Evolutionary conservation across 352 stramenopile genomes (phyloP).

Genomic region (Phytophthora brassicae): DNA sequence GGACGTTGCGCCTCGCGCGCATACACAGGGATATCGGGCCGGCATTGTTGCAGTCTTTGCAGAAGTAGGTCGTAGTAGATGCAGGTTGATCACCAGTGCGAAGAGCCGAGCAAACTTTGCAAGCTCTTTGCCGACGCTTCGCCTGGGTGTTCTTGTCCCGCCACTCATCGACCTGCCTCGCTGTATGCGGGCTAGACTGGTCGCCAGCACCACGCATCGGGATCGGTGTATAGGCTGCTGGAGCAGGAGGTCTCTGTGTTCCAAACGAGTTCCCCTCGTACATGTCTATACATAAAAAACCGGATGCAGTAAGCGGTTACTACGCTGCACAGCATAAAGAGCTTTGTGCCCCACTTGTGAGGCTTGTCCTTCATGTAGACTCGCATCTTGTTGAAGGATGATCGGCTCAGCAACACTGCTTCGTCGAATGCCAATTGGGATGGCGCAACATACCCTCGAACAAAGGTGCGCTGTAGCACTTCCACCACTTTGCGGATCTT

Average conservation of each 20-base stretch:
- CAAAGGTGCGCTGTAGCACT: too few relatives aligned
- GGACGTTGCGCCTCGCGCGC: too few relatives aligned
- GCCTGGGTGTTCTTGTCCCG: background rate
- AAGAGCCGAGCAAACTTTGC: background rate
- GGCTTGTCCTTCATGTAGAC: too few relatives aligned
- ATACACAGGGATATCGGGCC: background rate
- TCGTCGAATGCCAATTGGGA: too few relatives aligned
- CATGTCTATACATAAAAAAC: background rate
- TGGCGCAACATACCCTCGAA: too few relatives aligned
- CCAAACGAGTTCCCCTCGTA: background rate
- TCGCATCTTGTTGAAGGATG: too few relatives aligned
- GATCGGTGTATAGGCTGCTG: background rate
- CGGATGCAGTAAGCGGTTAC: too few relatives aligned
- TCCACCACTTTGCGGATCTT: too few relatives aligned
- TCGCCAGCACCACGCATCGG: background rate
- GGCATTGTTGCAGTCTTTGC: background rate
- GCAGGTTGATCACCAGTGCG: background rate
- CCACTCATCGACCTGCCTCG: background rate
- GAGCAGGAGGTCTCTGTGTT: background rate
- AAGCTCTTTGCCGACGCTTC: background rate
- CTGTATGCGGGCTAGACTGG: background rate
- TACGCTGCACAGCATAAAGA: too few relatives aligned
- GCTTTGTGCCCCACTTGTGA: too few relatives aligned
- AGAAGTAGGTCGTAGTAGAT: conserved; percentile 1
- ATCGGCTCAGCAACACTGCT: too few relatives aligned